These are phyloP conservation scores for Eucalyptus tenuipes DNA, from an alignment of 345 rosid genomes.

Conservation along the genomic window DNA sequence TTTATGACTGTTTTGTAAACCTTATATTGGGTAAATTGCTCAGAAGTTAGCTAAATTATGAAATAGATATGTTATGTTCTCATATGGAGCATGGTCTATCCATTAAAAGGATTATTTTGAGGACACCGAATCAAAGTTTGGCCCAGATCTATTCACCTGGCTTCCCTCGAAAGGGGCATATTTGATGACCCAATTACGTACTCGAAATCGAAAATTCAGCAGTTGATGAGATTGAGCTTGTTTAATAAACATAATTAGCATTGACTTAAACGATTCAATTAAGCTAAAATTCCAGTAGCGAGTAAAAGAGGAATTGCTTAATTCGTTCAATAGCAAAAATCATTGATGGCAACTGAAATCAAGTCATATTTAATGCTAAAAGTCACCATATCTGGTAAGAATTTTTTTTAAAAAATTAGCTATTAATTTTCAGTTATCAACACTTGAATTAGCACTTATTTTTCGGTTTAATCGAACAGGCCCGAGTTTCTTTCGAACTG, in stretches of 20 bases:
- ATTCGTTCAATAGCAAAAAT: background rate
- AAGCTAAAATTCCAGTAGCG: background rate
- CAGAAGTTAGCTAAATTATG: background rate
- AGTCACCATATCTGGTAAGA: background rate
- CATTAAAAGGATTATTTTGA: background rate
- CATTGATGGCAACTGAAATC: background rate
- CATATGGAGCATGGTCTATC: background rate
- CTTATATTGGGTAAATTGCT: background rate
- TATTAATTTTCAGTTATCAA: background rate
- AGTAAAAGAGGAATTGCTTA: background rate
- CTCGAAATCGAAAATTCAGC: background rate
- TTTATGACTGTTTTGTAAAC: background rate
- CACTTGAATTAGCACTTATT: background rate
- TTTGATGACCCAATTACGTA: no score
- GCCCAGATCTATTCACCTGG: no score
- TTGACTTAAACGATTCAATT: background rate
- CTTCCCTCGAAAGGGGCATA: no score
- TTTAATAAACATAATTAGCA: background rate
- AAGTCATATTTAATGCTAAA: background rate
- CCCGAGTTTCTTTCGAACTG: background rate
- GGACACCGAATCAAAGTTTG: no score
- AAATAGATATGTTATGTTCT: background rate
- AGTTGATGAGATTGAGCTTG: background rate
- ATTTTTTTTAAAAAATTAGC: background rate
- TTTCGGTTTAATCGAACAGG: background rate